Conservation (phyloP, 495 filamentous ascomycete species). For the Venustampulla echinocandica region DNA sequence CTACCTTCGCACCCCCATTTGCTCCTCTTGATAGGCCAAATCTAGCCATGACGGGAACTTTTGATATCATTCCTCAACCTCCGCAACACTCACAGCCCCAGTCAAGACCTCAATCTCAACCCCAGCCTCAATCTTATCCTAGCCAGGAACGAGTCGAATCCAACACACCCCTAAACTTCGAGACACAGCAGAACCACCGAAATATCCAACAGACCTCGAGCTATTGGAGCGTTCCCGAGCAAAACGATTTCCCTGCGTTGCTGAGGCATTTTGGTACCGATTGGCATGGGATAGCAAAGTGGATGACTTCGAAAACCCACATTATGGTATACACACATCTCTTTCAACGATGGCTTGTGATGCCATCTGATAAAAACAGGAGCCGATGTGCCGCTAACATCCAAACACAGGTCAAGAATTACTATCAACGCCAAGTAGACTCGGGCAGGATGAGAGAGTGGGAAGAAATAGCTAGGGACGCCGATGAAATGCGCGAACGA, state of each 20-base stretch:
- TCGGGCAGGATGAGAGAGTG: conserved; percentile 45
- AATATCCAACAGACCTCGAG: conserved; percentile 62
- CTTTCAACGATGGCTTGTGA: conserved; percentile 11
- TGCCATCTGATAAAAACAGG: conserved; percentile 23
- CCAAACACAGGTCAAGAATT: conserved; percentile 73
- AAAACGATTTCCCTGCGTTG: conserved; percentile 68
- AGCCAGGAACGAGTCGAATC: conserved; percentile 28
- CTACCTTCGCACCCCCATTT: conserved; percentile 31
- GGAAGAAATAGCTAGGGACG: conserved; percentile 56
- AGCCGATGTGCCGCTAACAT: conserved; percentile 27
- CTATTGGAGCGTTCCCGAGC: conserved; percentile 95
- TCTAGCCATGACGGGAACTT: conserved; percentile 32
- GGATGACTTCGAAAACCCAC: conserved; percentile 86
- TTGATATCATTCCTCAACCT: conserved; percentile 22
- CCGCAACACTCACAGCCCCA: neutral
- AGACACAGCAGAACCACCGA: conserved; percentile 33
- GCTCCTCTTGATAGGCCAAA: conserved; percentile 16
- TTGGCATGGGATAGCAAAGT: conserved; percentile 71
- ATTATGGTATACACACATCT: conserved; percentile 64
- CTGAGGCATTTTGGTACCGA: conserved; percentile 82
- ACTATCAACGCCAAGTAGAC: conserved; percentile 72
- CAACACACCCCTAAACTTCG: conserved; percentile 29
- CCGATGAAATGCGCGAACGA: conserved; percentile 57
- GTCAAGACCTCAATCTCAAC: no score
- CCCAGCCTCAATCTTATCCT: conserved; percentile 15